Conservation (phyloP, 2,329 filamentous ascomycete genomes). For the Alternaria dauci region DNA sequence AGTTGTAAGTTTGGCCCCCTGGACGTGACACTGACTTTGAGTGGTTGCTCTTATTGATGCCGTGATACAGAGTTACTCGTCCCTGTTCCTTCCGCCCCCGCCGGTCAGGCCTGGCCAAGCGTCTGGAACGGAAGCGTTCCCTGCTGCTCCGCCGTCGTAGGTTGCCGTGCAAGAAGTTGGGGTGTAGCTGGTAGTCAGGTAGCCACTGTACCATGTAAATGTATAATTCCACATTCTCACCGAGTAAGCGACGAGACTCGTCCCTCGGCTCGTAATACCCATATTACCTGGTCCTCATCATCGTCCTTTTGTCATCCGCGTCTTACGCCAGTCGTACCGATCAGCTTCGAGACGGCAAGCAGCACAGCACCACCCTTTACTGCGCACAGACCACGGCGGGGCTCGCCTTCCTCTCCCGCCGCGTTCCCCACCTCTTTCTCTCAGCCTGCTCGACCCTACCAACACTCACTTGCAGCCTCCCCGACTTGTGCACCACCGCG, state of each 20-base stretch:
- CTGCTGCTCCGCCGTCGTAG: slow-evolving; percentile 57
- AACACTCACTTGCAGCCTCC: slow-evolving; percentile 15
- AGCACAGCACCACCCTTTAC: slow-evolving; percentile 11
- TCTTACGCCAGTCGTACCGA: slow-evolving; percentile 4
- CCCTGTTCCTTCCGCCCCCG: slow-evolving; percentile 69
- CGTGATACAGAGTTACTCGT: slow-evolving; percentile 63
- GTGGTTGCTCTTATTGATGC: slow-evolving; percentile 17
- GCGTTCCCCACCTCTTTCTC: slow-evolving; percentile 30
- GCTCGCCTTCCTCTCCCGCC: slow-evolving; percentile 22
- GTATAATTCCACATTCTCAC: slow-evolving; percentile 17
- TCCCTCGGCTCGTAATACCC: slow-evolving; percentile 2
- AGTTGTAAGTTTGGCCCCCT: slow-evolving; percentile 50
- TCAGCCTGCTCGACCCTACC: slow-evolving; percentile 21
- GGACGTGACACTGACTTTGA: background rate
- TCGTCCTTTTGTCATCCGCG: slow-evolving; percentile 7
- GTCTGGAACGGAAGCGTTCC: slow-evolving; percentile 58
- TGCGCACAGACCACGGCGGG: slow-evolving; percentile 20
- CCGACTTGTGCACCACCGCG: slow-evolving; percentile 17
- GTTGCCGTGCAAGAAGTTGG: slow-evolving; percentile 2
- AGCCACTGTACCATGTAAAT: slow-evolving; percentile 27
- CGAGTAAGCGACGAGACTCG: slow-evolving; percentile 4
- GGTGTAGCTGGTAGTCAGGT: slow-evolving; percentile 11
- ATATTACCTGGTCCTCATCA: background rate
- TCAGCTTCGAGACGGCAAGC: slow-evolving; percentile 14
- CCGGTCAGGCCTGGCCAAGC: slow-evolving; percentile 43